These are phyloP conservation scores for Psilocybe tampanensis DNA, from an alignment of 768 basidiomycete species.

Conservation along the genomic window DNA sequence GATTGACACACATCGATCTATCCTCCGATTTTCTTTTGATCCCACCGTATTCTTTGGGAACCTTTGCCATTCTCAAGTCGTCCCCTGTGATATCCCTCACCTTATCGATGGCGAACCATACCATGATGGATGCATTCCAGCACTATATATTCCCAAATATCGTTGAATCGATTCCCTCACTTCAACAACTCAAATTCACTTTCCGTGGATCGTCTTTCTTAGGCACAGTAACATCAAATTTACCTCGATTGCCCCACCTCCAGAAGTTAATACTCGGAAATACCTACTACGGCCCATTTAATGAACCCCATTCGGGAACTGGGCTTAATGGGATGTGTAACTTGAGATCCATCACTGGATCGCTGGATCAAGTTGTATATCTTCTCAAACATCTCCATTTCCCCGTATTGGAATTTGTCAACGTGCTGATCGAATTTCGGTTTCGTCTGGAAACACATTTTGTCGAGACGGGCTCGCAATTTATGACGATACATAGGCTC, in stretches of 20 bases:
- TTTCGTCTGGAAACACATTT: background rate
- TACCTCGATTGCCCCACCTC: background rate
- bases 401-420: constrained; percentile 3
- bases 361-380: constrained; percentile 1
- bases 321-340: background rate
- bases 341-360: constrained; percentile 3
- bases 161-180: constrained; percentile 2
- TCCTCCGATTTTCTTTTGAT: background rate
- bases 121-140: constrained; percentile 5
- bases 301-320: background rate
- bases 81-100: constrained; percentile 10
- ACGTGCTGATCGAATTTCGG: constrained; percentile 3
- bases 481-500: background rate
- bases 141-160: constrained; percentile 12
- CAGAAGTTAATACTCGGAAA: background rate
- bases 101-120: constrained; percentile 2
- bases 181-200: constrained; percentile 5
- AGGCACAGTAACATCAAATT: background rate
- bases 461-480: background rate
- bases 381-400: background rate
- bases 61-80: constrained; percentile 10
- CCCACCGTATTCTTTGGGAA: constrained; percentile 15
- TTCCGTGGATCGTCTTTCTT: background rate
- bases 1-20: background rate
- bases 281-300: background rate